Evolutionary conservation across 176 grass and related monocot genomes (phyloP).

Genomic region (Rhynchospora breviuscula): DNA sequence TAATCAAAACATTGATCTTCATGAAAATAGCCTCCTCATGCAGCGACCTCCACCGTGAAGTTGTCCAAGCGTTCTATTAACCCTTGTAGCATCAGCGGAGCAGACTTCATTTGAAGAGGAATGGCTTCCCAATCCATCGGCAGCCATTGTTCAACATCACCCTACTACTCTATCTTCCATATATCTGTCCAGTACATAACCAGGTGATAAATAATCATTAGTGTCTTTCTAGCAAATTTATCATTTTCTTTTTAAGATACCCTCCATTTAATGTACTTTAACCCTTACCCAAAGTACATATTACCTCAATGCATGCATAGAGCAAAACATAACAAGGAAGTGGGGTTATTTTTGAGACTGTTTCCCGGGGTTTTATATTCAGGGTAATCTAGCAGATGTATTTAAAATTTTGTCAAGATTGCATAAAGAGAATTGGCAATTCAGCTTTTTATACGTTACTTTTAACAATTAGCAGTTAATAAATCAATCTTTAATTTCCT

Average conservation of each 20-base stretch:
- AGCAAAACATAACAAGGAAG: not conserved
- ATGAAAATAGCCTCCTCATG: too few species aligned
- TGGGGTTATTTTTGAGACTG: not conserved
- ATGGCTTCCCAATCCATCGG: too few species aligned
- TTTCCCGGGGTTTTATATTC: not conserved
- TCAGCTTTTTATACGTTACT: not conserved
- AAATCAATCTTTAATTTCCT: not conserved
- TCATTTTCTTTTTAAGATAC: not conserved
- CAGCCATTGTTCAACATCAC: too few species aligned
- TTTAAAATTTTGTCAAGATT: not conserved
- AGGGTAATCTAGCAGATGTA: not conserved
- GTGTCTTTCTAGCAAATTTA: too few species aligned
- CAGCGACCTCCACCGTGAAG: too few species aligned
- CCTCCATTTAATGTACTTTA: not conserved
- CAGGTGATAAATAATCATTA: too few species aligned
- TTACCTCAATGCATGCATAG: not conserved
- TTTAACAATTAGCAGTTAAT: not conserved
- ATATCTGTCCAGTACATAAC: too few species aligned
- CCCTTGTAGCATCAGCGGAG: too few species aligned
- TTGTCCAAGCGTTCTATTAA: too few species aligned
- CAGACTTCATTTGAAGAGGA: too few species aligned
- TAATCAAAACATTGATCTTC: too few species aligned
- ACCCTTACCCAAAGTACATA: not conserved
- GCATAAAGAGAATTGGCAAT: not conserved
- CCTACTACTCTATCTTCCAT: too few species aligned